Conservation (phyloP, 2,329 filamentous ascomycete species). For the Claviceps humidiphila region DNA sequence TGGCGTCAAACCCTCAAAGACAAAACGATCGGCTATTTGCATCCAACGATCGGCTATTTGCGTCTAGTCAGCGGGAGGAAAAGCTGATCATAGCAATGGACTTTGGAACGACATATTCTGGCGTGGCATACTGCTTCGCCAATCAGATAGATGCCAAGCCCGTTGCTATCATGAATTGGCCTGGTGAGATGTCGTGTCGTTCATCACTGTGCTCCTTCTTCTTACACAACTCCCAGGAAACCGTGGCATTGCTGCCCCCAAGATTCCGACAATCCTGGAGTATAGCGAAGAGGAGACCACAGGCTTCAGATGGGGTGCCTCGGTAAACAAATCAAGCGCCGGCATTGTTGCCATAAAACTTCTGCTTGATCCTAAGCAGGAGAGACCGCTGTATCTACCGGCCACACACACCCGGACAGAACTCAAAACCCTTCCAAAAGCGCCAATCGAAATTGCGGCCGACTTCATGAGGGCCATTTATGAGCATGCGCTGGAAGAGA, state of each 20-base stretch:
- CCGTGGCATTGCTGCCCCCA: slow-evolving; percentile 25
- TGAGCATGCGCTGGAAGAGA: slow-evolving; percentile 22
- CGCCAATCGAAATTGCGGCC: slow-evolving; percentile 6
- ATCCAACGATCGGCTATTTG: background rate
- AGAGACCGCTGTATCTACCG: slow-evolving; percentile 7
- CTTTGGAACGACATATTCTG: slow-evolving; percentile 44
- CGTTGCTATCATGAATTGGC: slow-evolving; percentile 17
- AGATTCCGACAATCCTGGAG: slow-evolving; percentile 10
- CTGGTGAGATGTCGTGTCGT: slow-evolving; percentile 7
- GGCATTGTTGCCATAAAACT: slow-evolving; percentile 11
- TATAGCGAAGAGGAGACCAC: slow-evolving; percentile 21
- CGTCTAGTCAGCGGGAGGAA: background rate
- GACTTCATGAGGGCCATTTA: slow-evolving; percentile 5
- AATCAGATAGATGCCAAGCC: slow-evolving; percentile 14
- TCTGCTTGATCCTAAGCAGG: slow-evolving; percentile 9
- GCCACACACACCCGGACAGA: background rate
- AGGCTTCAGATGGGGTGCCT: slow-evolving; percentile 22
- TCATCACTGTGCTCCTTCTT: slow-evolving; percentile 24
- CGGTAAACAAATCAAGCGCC: slow-evolving; percentile 1
- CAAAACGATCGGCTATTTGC: background rate
- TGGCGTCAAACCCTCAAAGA: background rate
- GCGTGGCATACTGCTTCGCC: slow-evolving; percentile 28
- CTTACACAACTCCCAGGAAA: slow-evolving; percentile 30
- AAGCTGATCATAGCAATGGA: slow-evolving; percentile 39
- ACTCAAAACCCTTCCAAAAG: slow-evolving; percentile 7